phyloP scores from a whole-genome alignment of 345 rosid species.

The Euphorbia tirucalli region DNA sequence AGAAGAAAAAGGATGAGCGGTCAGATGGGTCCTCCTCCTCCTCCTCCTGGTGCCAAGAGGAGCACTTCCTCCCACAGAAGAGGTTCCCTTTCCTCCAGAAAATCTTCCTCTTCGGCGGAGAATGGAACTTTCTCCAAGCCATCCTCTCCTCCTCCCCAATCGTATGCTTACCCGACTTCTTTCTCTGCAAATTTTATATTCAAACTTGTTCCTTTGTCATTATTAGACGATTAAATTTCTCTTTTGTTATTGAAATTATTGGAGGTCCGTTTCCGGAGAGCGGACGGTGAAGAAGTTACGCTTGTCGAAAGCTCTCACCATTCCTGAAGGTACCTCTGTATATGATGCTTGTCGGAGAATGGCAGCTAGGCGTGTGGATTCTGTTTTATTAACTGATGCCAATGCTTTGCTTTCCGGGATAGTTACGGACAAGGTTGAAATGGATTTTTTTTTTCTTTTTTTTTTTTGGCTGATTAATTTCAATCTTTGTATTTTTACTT shows the following conservation, averaged over 20 bases:
- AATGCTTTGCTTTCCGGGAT: conserved; percentile 92
- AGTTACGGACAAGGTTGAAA: conserved; percentile 66
- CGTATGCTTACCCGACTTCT: conserved; percentile 26
- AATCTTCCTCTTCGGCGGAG: conserved; percentile 46
- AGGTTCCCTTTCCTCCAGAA: conserved; percentile 48
- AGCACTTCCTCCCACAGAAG: conserved; percentile 44
- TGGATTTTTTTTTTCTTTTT: not conserved
- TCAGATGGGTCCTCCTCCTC: conserved; percentile 51
- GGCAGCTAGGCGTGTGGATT: conserved; percentile 93
- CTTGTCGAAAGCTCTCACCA: conserved; percentile 88
- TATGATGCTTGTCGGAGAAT: conserved; percentile 88
- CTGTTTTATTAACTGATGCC: conserved; percentile 84
- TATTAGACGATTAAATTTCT: not conserved
- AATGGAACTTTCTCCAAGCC: conserved; percentile 62
- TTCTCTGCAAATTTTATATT: not conserved
- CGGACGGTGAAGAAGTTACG: conserved; percentile 92
- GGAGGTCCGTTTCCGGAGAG: conserved; percentile 49
- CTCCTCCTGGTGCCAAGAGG: conserved; percentile 41
- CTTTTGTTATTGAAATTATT: conserved; percentile 1
- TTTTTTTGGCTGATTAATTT: not conserved
- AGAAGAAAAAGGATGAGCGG: conserved; percentile 59
- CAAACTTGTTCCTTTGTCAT: not conserved
- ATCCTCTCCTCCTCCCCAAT: conserved; percentile 60
- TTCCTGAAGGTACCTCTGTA: conserved; percentile 89
- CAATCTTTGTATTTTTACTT: not conserved